These are phyloP conservation scores for Cydonia oblonga DNA, from an alignment of 331 rosid genomes.

Conservation along the genomic window DNA sequence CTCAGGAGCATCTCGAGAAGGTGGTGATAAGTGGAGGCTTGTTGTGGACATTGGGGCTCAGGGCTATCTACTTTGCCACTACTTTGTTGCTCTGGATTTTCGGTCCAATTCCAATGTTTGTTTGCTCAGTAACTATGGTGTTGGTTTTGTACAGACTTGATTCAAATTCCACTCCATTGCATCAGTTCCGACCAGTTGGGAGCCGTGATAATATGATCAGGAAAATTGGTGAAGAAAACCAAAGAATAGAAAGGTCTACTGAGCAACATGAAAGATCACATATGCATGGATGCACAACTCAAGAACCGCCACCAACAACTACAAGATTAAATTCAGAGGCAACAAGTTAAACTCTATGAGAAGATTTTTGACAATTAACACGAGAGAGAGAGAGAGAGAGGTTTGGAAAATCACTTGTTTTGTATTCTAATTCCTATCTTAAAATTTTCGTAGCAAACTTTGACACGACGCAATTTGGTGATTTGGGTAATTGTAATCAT, in stretches of 20 bases:
- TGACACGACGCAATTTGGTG: not conserved
- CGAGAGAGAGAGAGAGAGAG: not conserved
- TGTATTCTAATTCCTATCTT: not conserved
- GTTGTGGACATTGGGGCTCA: conserved; percentile 6
- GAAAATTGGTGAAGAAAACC: not conserved
- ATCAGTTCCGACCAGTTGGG: conserved; percentile 1
- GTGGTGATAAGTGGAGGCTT: not conserved
- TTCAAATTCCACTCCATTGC: not conserved
- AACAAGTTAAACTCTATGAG: not conserved
- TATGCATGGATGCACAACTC: not conserved
- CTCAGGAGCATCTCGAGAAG: not conserved
- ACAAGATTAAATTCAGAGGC: not conserved
- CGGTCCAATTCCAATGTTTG: conserved; percentile 4
- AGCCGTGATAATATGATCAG: not conserved
- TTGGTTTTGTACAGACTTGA: not conserved
- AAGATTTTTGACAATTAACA: not conserved
- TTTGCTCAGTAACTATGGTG: not conserved
- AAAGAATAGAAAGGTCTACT: not conserved
- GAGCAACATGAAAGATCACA: not conserved
- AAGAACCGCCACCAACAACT: not conserved
- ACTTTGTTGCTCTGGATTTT: conserved; percentile 5
- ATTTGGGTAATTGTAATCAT: not conserved
- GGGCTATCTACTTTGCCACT: conserved; percentile 4
- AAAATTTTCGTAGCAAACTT: not conserved
- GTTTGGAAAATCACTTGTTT: not conserved